Percentiles rank a stretch among this genome's conserved stretches.
Conservation (phyloP, 352 stramenopile genomes). For the Nothophytophthora sp. region DNA sequence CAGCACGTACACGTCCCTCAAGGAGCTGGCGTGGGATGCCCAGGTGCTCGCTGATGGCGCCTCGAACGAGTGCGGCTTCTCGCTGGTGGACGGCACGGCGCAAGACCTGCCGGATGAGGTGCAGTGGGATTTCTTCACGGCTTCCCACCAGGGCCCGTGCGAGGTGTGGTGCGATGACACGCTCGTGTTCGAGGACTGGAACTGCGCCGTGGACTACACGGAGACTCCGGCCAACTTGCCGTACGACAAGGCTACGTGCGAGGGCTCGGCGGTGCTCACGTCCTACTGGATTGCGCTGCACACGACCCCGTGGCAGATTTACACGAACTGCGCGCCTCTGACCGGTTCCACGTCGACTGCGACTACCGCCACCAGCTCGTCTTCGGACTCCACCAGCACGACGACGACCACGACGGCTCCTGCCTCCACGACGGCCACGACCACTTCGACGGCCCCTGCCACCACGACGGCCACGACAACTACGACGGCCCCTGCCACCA, state of each 20-base stretch:
- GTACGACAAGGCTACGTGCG: conserved; percentile 43
- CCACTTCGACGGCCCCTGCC: conserved; percentile 2
- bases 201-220: conserved; percentile 37
- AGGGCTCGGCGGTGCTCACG: conserved; percentile 27
- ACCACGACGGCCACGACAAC: conserved; percentile 8
- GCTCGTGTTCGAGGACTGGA: conserved; percentile 39
- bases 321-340: conserved; percentile 45
- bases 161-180: conserved; percentile 48
- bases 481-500: conserved; percentile 1
- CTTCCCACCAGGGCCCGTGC: conserved; percentile 41
- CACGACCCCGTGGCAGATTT: conserved; percentile 45
- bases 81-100: conserved; percentile 18
- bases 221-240: conserved; percentile 33
- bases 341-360: conserved; percentile 20
- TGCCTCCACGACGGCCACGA: background rate
- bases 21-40: conserved; percentile 24
- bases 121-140: conserved; percentile 43
- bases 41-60: conserved; percentile 22
- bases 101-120: conserved; percentile 27
- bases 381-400: conserved; percentile 6
- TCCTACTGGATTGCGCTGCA: conserved; percentile 53
- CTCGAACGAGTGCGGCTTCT: conserved; percentile 35
- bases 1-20: conserved; percentile 38
- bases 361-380: conserved; percentile 2
- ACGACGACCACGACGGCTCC: background rate